These are phyloP conservation scores for Parastagonospora nodorum DNA, from an alignment of 2,329 filamentous ascomycete species.

Conservation along the genomic window DNA sequence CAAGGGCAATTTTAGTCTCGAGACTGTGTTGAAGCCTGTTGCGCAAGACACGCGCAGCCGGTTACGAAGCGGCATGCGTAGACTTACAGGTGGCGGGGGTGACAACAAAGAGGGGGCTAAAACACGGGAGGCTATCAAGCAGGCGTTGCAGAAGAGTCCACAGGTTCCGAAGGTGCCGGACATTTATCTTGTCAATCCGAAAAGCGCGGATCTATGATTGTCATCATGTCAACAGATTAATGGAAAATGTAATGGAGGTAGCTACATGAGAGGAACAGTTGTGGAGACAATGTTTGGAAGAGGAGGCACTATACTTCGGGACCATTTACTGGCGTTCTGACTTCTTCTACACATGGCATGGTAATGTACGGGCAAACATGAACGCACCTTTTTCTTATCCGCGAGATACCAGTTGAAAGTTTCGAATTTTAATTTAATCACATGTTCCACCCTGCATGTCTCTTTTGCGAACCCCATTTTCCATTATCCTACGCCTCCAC, in stretches of 20 bases:
- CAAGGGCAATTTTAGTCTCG: constrained; percentile 31
- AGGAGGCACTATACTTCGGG: background rate
- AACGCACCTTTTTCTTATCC: background rate
- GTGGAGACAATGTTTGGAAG: background rate
- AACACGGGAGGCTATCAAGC: constrained; percentile 43
- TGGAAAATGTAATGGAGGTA: background rate
- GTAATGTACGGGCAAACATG: background rate
- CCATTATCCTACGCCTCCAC: background rate
- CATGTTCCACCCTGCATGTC: too few relatives aligned
- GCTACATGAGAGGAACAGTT: background rate
- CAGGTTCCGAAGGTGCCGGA: constrained; percentile 56
- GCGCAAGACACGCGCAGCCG: constrained; percentile 58
- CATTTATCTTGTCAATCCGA: constrained; percentile 48
- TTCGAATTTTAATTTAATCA: too few relatives aligned
- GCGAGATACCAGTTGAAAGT: constrained; percentile 19
- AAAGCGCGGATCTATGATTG: constrained; percentile 39
- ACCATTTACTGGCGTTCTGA: background rate
- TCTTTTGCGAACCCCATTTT: too few relatives aligned
- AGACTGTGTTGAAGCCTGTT: constrained; percentile 64
- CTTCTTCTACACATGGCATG: background rate
- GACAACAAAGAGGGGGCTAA: constrained; percentile 48
- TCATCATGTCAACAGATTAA: background rate
- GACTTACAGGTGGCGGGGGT: constrained; percentile 63
- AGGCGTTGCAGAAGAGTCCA: constrained; percentile 49
- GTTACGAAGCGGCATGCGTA: constrained; percentile 62